These are phyloP conservation scores for Gossypium gossypioides DNA, from an alignment of 441 rosid genomes.

Conservation along the genomic window DNA sequence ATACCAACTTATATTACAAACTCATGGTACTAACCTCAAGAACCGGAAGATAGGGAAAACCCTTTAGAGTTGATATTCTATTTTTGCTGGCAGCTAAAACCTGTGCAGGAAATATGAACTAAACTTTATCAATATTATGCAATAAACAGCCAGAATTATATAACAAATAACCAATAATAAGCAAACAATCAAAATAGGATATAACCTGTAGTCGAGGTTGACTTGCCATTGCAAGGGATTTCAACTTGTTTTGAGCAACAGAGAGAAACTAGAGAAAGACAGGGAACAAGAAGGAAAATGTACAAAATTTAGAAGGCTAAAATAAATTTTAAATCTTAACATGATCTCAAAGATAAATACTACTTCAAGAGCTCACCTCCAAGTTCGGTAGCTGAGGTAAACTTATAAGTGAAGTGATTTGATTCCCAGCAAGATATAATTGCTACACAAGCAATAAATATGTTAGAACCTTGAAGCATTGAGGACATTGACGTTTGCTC, in stretches of 20 bases:
- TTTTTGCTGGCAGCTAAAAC: constrained; percentile 98
- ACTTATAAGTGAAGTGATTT: constrained; percentile 88
- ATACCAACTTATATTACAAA: not conserved
- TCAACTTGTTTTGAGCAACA: constrained; percentile 93
- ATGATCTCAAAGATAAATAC: constrained; percentile 8
- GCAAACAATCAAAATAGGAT: constrained; percentile 12
- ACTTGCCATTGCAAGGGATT: constrained; percentile 94
- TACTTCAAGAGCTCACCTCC: constrained; percentile 52
- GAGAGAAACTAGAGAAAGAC: constrained; percentile 66
- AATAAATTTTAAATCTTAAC: constrained; percentile 5
- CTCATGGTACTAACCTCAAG: constrained; percentile 55
- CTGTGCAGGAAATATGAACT: constrained; percentile 29
- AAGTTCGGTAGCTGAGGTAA: constrained; percentile 93
- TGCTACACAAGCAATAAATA: constrained; percentile 48
- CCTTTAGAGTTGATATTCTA: constrained; percentile 80
- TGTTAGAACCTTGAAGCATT: constrained; percentile 21
- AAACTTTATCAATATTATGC: not conserved
- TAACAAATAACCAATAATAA: constrained; percentile 9
- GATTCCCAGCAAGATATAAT: constrained; percentile 98
- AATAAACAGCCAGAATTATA: constrained; percentile 6
- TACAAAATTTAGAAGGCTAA: not conserved
- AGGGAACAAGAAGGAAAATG: constrained; percentile 4
- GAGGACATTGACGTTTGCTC: constrained; percentile 9
- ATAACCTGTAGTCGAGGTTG: constrained; percentile 96
- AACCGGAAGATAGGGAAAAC: constrained; percentile 81